Percentiles rank a stretch among this genome's conserved stretches.
These are phyloP conservation scores for Lasiodiplodia hormozganensis DNA, from an alignment of 2,329 filamentous ascomycete genomes.

Conservation along the genomic window DNA sequence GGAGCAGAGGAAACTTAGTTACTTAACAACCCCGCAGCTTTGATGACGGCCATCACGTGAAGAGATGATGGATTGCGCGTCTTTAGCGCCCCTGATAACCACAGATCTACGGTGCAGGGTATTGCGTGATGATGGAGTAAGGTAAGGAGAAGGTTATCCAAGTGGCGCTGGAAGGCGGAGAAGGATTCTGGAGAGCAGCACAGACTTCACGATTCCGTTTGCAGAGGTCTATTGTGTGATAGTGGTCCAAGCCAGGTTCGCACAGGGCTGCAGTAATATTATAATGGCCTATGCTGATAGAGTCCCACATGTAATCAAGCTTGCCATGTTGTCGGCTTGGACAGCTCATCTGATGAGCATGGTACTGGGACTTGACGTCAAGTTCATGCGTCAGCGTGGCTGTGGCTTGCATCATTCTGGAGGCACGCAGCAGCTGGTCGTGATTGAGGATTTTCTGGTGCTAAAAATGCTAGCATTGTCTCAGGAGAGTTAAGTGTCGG, in stretches of 20 bases:
- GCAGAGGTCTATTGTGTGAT: background rate
- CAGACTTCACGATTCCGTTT: background rate
- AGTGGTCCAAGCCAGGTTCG: background rate
- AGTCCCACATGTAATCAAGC: background rate
- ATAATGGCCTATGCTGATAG: constrained; percentile 18
- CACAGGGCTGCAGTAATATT: constrained; percentile 5
- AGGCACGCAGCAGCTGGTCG: no score
- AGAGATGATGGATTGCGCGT: background rate
- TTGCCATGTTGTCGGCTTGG: background rate
- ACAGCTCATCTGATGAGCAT: background rate
- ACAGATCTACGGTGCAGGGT: background rate
- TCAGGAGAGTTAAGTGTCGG: constrained; percentile 24
- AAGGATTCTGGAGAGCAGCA: constrained; percentile 21
- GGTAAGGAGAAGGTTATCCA: background rate
- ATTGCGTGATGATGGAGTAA: constrained; percentile 15
- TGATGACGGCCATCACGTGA: background rate
- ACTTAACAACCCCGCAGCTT: background rate
- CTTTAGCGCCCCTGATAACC: background rate
- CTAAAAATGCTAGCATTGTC: background rate
- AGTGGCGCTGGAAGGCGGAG: background rate
- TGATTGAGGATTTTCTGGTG: background rate
- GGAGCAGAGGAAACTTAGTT: background rate
- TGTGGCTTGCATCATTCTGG: background rate
- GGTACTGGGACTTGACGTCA: constrained; percentile 7
- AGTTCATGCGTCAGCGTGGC: background rate